Conservation (phyloP, 345 rosid species). For the Citrus trifoliata region DNA sequence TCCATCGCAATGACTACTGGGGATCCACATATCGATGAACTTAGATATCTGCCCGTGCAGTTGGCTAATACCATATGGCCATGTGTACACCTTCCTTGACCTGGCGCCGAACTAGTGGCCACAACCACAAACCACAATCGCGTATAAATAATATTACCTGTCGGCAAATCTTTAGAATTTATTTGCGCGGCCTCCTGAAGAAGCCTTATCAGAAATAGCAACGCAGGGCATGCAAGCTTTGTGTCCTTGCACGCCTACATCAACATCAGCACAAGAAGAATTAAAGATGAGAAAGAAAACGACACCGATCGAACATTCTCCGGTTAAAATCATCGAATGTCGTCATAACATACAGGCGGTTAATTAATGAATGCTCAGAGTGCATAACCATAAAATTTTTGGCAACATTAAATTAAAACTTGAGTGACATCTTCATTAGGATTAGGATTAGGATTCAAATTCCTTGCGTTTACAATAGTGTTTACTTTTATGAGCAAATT, state of each 20-base stretch:
- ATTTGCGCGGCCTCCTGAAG: neutral
- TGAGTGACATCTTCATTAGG: neutral
- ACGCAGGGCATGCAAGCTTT: neutral
- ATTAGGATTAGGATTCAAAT: no score
- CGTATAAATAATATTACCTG: no score
- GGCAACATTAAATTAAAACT: neutral
- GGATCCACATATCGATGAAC: constrained; percentile 12
- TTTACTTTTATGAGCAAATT: neutral
- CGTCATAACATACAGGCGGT: neutral
- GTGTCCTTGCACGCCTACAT: neutral
- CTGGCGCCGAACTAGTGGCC: neutral
- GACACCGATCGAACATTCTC: neutral
- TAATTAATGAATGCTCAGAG: neutral
- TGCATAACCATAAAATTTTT: neutral
- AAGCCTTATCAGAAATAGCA: no score
- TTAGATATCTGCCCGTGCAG: constrained; percentile 2
- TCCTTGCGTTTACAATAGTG: no score
- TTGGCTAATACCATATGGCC: neutral
- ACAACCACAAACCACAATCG: neutral
- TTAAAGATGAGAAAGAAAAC: neutral
- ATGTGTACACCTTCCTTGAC: neutral
- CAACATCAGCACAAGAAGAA: neutral
- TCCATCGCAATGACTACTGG: neutral
- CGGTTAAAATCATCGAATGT: neutral
- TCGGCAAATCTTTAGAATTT: neutral